These are phyloP conservation scores for Lactarius deliciosus DNA, from an alignment of 768 basidiomycete species.

Conservation along the genomic window DNA sequence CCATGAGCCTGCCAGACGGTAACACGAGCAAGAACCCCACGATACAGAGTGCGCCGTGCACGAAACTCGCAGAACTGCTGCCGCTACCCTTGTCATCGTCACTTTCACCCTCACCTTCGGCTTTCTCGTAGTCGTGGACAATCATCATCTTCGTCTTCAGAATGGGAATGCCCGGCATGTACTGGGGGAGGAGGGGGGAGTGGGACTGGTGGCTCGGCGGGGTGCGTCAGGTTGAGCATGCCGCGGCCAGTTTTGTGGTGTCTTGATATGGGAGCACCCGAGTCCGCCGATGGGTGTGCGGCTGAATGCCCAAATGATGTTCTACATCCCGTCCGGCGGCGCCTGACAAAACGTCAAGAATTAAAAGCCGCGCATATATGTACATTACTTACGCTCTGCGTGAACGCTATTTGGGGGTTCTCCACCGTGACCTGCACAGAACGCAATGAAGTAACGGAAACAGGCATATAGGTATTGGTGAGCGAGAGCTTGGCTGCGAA, in stretches of 20 bases:
- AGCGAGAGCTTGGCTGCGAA: conserved; percentile 46
- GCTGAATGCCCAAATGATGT: conserved; percentile 63
- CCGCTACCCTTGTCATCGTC: too few species aligned
- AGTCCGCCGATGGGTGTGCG: conserved; percentile 42
- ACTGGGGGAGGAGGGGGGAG: background rate
- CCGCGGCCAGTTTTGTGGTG: conserved; percentile 48
- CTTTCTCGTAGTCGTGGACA: too few species aligned
- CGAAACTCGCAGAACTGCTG: conserved; percentile 40
- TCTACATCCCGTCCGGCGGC: conserved; percentile 41
- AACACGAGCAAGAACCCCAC: conserved; percentile 57
- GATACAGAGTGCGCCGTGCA: conserved; percentile 52
- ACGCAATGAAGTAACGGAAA: background rate
- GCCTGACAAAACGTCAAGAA: conserved; percentile 36
- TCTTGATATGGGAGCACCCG: conserved; percentile 46
- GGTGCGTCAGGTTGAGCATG: conserved; percentile 48
- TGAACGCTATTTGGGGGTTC: conserved; percentile 22
- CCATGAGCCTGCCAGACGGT: conserved; percentile 55
- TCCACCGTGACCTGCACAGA: background rate
- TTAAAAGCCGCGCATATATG: too few species aligned
- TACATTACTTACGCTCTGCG: background rate
- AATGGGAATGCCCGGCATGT: background rate
- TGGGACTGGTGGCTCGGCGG: conserved; percentile 12
- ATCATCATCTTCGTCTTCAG: too few species aligned
- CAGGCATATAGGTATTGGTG: conserved; percentile 39
- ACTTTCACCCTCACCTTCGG: background rate